Evolutionary conservation across 129 eudicot genomes (phyloP), one percentile per base, ranked within the genome.

Genomic region (Chrysanthemum seticuspe): DNA sequence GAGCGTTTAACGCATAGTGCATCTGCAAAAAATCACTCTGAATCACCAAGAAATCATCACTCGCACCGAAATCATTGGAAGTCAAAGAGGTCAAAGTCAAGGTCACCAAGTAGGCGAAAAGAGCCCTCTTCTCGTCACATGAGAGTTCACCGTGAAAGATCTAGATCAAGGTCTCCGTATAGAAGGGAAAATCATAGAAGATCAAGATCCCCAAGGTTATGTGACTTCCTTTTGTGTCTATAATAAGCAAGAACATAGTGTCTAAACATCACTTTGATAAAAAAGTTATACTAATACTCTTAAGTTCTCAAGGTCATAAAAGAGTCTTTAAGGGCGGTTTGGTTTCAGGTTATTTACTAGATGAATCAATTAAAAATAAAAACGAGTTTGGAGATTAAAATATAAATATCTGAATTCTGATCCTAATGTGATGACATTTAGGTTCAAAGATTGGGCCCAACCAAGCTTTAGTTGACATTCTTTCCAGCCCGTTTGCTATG

Each of bases 121-220:
- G 67, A 62, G 67, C 14, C 36, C 19, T 2, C 12, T 29, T 62
- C 67, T 62, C 67, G 49, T 7, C 67, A 62, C 67, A 31, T 10
- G 67, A 62, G 67, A 62, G 67, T 31, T 62, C 49, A 62, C n/a
- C 49, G 67, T 29, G 67, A 62, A 29, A 29, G 67, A 62, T 29
- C 67, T 14, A 40, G 67, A 62, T 62, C 67, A 62, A 62, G 67
- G 49, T 62, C 67, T n/a, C 13, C 67, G 8, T 14, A 16, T 29
- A 62, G 49, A 29, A 62, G 67, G 49, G 47, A 31, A 62, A 14
- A 12, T 62, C n/a, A 62, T 16, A 31, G 67, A 62, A 62, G 49
- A 62, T 62, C 67, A 31, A 62, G 67, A 31, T 62, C 67, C 67
- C 67, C 67, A 31, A 62, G 67, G 67, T 62, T 13, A 62, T 27